Base-by-base conservation (phyloP, 2,329 filamentous ascomycete species). In the Diplodia scrobiculata region DNA sequence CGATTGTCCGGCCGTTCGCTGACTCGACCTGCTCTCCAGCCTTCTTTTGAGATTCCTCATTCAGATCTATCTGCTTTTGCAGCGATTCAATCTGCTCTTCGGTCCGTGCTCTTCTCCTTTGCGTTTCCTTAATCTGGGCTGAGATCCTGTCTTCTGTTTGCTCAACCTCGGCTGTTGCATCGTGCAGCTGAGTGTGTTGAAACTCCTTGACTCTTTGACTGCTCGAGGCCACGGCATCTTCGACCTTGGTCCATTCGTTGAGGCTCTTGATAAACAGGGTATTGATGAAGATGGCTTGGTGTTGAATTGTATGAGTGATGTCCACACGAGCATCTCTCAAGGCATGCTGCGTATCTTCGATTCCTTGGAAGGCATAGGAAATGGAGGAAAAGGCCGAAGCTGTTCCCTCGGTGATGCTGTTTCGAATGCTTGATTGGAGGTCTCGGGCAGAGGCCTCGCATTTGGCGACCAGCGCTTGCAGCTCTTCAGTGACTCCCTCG, bases 151-250 rank as follows among this genome's bases (percentile, higher is more conserved):
- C 10, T 17, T 62, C 58, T 9, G 58, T 38, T 11, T n/a, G n/a
- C 29, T 62, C 45, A 0, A 62, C 48, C 10, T 62, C 58, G 10
- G 14, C 3, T 10, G 45, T 62, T 2, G 58, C 4, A 5, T 36
- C 19, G 17, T 62, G 45, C 5, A 62, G 41, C n/a, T 50, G 41
- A 5, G 58, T 62, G 45, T 62, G 27, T 13, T 62, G 41, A 3
- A 62, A 62, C 11, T 62, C 58, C n/a, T 62, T 62, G 27, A 36
- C 58, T 36, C 34, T 36, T 10, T 62, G 58, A n/a, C 58, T 62
- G 10, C 41, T 47, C 2, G 29, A 25, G 11, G 58, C 58, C n/a
- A 62, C 58, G 14, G 58, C 41, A 32, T 62, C 45, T 27, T 62
- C 58, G 19, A 62, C 45, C 13, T 36, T 29, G 2, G 41, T 50